These are phyloP conservation scores for Fusarium bactridioides DNA, from an alignment of 2,329 filamentous ascomycete species.

Conservation along the genomic window DNA sequence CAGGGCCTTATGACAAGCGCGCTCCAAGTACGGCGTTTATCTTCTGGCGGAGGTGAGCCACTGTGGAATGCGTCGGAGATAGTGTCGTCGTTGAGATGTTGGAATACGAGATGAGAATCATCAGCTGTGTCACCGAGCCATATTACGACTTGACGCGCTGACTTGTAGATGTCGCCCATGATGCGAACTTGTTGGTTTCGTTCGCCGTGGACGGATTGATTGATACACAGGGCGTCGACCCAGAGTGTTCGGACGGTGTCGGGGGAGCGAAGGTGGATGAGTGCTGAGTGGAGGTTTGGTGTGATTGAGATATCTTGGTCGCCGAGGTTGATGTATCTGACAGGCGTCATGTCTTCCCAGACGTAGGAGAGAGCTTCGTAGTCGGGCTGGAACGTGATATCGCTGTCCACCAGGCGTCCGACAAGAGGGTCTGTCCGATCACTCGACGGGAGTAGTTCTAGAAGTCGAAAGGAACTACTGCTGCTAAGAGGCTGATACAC, in stretches of 20 bases:
- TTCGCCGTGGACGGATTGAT: slow-evolving; percentile 7
- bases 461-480: slow-evolving; percentile 8
- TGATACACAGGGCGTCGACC: slow-evolving; percentile 12
- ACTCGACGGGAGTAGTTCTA: neutral
- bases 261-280: neutral
- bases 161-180: slow-evolving; percentile 25
- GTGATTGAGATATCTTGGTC: neutral
- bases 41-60: accelerated
- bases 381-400: slow-evolving; percentile 12
- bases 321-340: neutral
- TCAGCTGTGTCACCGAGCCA: slow-evolving; percentile 11
- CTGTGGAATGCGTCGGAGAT: accelerated
- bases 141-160: slow-evolving; percentile 9
- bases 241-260: neutral
- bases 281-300: slow-evolving; percentile 3
- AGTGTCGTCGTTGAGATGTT: neutral
- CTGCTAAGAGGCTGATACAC: neutral
- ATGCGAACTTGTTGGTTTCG: slow-evolving; percentile 23
- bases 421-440: neutral
- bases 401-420: neutral
- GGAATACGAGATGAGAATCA: slow-evolving; percentile 2
- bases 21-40: neutral
- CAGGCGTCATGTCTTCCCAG: neutral
- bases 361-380: slow-evolving; percentile 24
- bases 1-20: slow-evolving; percentile 4